Evolutionary conservation across 2,329 filamentous ascomycete genomes (phyloP), one percentile per base, ranked within the genome.

Genomic region (Fonsecaea erecta): DNA sequence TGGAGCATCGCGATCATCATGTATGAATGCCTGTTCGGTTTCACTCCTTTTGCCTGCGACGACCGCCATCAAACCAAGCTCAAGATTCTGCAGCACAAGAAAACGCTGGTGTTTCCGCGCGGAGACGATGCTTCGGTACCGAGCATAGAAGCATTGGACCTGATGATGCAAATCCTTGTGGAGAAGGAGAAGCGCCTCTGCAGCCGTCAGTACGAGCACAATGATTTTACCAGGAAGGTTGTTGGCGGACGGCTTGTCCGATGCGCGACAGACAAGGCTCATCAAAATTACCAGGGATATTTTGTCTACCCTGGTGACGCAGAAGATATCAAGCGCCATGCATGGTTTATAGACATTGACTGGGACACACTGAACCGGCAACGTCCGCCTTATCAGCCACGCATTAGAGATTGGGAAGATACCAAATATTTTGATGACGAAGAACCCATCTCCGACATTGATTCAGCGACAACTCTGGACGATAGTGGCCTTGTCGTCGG

Each of bases 1-100:
- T 98, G 91, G 94, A 97, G 93, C 78, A 86, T 98, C 71, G 94
- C 93, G 60, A 88, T 98, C 74, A 97, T 98, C 74, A 79, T 98
- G 63, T 98, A 92, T 74, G 94, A 98, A 83, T 97, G 94, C 73
- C 82, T 98, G 1, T 98, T 95, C 75, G 94, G 94, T 0, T 90
- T 89, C 67, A 97, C 94, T 0, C 94, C 94, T 0, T 98, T 98
- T 75, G 86, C 93, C 59, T 87, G 90, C 16, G 90, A 94, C 54
- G 89, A 92, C 52, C 85, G 93, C 9, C 87, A 92, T 64, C 85
- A 90, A 70, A 98, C 93, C 1, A 98, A 97, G 76, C 81, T 88
- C 67, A 94, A 92, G 69, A 97, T 98, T 68, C 75, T 95, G 61
- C 85, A 90, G 67, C 91, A 96, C 77, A 84, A 84, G 60, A 81